Base-by-base conservation (phyloP, 371 early-diverging fungal species). In the Saksenaea vasiformis region DNA sequence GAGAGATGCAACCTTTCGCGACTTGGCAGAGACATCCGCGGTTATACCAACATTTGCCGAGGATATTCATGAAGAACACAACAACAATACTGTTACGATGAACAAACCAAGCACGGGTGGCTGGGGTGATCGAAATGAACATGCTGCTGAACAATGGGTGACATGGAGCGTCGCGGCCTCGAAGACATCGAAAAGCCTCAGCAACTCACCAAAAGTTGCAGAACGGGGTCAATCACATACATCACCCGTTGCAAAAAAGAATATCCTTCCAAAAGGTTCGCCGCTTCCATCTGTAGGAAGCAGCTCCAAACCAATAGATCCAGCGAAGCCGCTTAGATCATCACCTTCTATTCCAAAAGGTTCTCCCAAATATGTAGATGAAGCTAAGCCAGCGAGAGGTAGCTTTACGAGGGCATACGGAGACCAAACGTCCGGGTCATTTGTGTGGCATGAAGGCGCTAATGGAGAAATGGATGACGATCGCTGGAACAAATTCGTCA, bases 401-500 rank as follows among this genome's bases (percentile, higher is more conserved):
- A 47, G 5, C 17, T 47, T 19, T 47, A 47, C 22, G 51, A 31
- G 37, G 36, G 54, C 62, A 27, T 58, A 51, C 15, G n/a, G 22
- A 19, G 13, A 59, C 14, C 63, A 62, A 13, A 54, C 34, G 1
- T n/a, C 43, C 0, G 77, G 70, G 7, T 58, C 68, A 35, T 77
- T 70, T 63, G 55, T 37, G 9, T 73, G 57, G 58, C 54, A 34
- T 10, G 43, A 47, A 1, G 22, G 47, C 24, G 60, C 36, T 1
- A 38, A 56, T n/a, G 58, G 51, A 15, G 68, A 65, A 24, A 57
- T 59, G 47, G 58, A 56, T 22, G 59, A 67, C 31, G 66, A 64
- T 5, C 55, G 56, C 1, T 77, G 77, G 77, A 58, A 62, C 10
- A 11, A 56, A 0, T 62, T 77, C 58, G 74, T 67, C 3, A 57